Evolutionary conservation across 2,329 filamentous ascomycete species (phyloP), one percentile per base, ranked within the genome.

Genomic region (Plenodomus biglobosus): DNA sequence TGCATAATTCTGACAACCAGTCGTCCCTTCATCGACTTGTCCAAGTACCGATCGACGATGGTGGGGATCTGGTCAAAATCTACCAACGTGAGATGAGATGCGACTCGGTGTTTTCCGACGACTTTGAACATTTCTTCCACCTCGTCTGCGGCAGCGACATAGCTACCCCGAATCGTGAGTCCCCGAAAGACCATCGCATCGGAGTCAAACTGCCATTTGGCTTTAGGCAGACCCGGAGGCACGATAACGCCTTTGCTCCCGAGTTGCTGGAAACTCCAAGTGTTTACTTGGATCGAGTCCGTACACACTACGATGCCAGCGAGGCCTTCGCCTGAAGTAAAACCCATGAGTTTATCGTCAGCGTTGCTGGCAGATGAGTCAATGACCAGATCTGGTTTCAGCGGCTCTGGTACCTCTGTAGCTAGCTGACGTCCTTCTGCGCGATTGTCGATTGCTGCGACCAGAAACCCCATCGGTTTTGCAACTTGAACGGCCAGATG

Each of bases 401-500:
- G n/a, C 16, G 58, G 42, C 7, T 45, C 44, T 3, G 52, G 45
- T 17, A 58, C 39, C n/a, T 61, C 52, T 11, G 48, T 39, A n/a
- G 60, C 56, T 13, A 64, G 44, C 42, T 52, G 50, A 22, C 55
- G 52, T 11, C 62, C 59, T 45, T 64, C 56, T n/a, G 34, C 36
- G 15, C 59, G 59, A 19, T 66, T 64, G 34, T 64, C 59, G 38
- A 64, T 63, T 15, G 63, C 62, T 16, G 63, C 47, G 0, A 55
- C 56, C 13, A 41, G 52, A 42, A 52, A 61, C 5, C 59, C 61
- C 53, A 67, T 52, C 11, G 62, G 61, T 48, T 62, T 62, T 10
- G 62, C 56, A 72, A 94, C 95, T 75, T 95, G 91, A 57, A 88
- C 77, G 19, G 87, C 89, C 57, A 92, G 76, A 48, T 81, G 84